Evolutionary conservation across 2,329 filamentous ascomycete species (phyloP), one percentile per base, ranked within the genome.

Genomic region (Thyridium curvatum): DNA sequence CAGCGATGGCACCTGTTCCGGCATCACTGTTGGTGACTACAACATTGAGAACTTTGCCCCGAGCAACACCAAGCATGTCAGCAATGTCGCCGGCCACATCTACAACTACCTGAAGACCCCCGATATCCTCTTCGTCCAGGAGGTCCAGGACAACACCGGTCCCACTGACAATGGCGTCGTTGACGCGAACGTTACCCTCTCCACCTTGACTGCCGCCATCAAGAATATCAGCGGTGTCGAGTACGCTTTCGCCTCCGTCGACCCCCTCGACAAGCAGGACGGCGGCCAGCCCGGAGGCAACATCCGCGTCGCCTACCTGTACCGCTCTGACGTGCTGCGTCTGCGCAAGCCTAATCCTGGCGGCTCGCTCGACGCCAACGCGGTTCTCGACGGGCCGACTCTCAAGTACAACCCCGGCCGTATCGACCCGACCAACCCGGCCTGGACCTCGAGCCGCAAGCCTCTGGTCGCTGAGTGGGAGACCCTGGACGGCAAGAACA

Each of bases 261-360:
- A 64, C 32, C 82, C 82, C 2, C 59, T 71, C 28, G 63, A 84
- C 53, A 67, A 74, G 56, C 49, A 70, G 44, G 80, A 86, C 46
- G 83, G 83, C 41, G 83, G 83, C 28, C 62, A 75, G 44, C 77
- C 79, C 2, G 82, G 83, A 12, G 82, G 81, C 30, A 86, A 87
- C 63, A 86, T 87, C 57, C 82, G 82, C 33, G 66, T 68, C 34
- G 82, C 80, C 0, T 87, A 84, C 60, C 66, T 87, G 10, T 87
- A 84, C 70, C 75, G 80, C 30, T 67, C 79, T 0, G 65, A 70
- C 14, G 56, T 75, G 4, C 53, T 87, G 33, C 66, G 69, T 35
- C 72, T 86, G n/a, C 69, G 69, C 51, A 71, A 78, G 43, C 66
- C 71, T 37, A 78, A 74, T 53, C 69, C 68, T 1, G 82, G 82